Evolutionary conservation across 495 filamentous ascomycete species (phyloP), one percentile per base, ranked within the genome.

Genomic region (Podospora pseudoanserina): DNA sequence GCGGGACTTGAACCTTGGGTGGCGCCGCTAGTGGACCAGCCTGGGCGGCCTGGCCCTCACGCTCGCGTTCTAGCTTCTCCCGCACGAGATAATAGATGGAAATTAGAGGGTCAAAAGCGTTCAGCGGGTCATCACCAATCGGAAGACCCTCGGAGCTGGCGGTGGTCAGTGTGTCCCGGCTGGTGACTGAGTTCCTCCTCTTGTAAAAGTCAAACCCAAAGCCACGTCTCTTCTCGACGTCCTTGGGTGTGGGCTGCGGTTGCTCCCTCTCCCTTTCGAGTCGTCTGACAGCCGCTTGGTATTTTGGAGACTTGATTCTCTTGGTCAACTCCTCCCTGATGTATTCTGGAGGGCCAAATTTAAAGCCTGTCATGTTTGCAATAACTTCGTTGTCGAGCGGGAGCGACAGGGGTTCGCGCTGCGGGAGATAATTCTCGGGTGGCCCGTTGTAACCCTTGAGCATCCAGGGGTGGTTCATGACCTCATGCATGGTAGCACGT

Each of bases 191-290:
- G 74, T 91, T 97, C 44, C 93, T 87, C 71, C 95, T 86, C 79
- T 97, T 97, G 79, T 99, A 99, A 72, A 99, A 98, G 76, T 97
- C 93, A 70, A 98, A 97, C 9, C 88, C 88, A 70, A 95, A 92
- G 2, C 91, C 92, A 59, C 94, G 87, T 76, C 91, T 93, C 77
- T 92, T 94, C 76, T 98, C 96, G 4, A 77, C 73, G 32, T 89
- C 87, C 55, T 89, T 89, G 27, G 86, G 88, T 2, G 68, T 39
- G 0, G 86, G 82, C 18, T 79, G 78, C 7, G 88, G 85, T 54
- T 84, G 77, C 70, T 94, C 89, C 72, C 87, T 90, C 66, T 90
- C 86, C 67, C 86, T 86, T 55, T 81, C 76, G 2, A 84, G 72
- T 27, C 88, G 79, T 61, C 86, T 84, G 18, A 96, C 82, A 5